phyloP scores from a whole-genome alignment of 148 eudicot species.

The Cornus suecica region DNA sequence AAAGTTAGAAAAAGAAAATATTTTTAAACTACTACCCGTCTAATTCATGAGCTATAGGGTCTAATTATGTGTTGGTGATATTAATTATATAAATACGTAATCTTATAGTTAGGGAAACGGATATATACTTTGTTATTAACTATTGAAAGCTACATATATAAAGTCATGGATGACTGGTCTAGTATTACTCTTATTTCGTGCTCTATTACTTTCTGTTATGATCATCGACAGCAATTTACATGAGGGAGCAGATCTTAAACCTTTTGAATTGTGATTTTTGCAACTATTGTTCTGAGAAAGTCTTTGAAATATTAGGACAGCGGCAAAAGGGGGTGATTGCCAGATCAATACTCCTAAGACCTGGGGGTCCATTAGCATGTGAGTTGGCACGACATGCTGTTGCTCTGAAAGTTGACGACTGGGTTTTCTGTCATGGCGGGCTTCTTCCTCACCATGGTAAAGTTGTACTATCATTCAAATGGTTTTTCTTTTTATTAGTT shows the following conservation, averaged over 20 bases:
- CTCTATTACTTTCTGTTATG: not conserved
- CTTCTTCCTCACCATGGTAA: conserved; percentile 99
- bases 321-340: conserved; percentile 89
- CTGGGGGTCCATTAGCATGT: conserved; percentile 87
- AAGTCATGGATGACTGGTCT: no score
- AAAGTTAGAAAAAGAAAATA: not conserved
- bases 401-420: conserved; percentile 85
- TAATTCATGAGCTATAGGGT: not conserved
- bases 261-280: not conserved
- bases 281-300: conserved; percentile 23
- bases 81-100: not conserved
- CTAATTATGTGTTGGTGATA: not conserved
- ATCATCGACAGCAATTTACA: conserved; percentile 2
- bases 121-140: not conserved
- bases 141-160: not conserved
- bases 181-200: not conserved
- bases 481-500: not conserved
- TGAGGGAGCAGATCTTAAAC: not conserved
- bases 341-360: conserved; percentile 76
- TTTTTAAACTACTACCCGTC: not conserved
- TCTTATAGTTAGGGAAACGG: not conserved
- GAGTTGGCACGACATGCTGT: conserved; percentile 88
- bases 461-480: not conserved
- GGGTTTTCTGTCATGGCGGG: conserved; percentile 98
- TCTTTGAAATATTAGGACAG: conserved; percentile 78